Conservation (phyloP, 176 grass and related monocot species). For the Tuctoria greenei region DNA sequence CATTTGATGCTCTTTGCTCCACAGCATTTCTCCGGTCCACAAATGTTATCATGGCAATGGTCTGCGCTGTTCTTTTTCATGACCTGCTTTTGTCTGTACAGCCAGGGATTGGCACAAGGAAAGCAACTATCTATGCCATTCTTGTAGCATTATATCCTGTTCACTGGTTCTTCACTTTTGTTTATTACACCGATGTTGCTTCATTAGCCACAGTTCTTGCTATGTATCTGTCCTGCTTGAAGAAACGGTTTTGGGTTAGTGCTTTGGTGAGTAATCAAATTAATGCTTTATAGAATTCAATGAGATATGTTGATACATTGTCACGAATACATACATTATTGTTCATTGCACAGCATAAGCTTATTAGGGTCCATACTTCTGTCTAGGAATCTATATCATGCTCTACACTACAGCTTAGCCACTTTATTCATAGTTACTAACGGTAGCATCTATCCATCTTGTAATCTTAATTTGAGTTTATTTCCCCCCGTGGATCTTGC, state of each 20-base stretch:
- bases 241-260: conserved; percentile 73
- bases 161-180: conserved; percentile 95
- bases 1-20: conserved; percentile 62
- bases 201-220: conserved; percentile 85
- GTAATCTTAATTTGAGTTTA: background rate
- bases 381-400: background rate
- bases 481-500: background rate
- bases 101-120: conserved; percentile 60
- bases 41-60: conserved; percentile 64
- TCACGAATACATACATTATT: background rate
- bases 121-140: conserved; percentile 67
- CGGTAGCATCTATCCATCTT: background rate
- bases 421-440: background rate
- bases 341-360: background rate
- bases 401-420: background rate
- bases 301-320: conserved; percentile 4
- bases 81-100: conserved; percentile 68
- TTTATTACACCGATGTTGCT: conserved; percentile 88
- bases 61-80: conserved; percentile 71
- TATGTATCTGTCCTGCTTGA: conserved; percentile 80
- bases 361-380: background rate
- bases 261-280: conserved; percentile 59
- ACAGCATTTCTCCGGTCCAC: conserved; percentile 75
- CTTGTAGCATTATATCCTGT: conserved; percentile 67
- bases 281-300: background rate